A percentile compares a stretch with the other conserved stretches of the same genome.
These are phyloP conservation scores for Arthrobotrys conoides DNA, from an alignment of 2,329 filamentous ascomycete species.

Conservation along the genomic window DNA sequence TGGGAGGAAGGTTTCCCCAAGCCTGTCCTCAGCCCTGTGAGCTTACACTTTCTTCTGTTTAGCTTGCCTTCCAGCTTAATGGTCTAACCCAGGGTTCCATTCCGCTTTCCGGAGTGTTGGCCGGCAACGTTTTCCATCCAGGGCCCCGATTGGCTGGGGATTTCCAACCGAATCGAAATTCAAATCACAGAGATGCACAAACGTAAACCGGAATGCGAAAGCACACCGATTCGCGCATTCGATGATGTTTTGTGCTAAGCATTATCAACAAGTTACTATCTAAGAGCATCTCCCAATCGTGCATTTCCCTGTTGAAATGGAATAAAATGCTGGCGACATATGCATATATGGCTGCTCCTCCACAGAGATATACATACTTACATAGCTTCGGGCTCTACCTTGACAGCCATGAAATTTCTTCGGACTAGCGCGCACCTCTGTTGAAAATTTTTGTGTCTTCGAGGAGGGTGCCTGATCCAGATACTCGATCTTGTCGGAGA, in stretches of 20 bases:
- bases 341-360: constrained; percentile 38
- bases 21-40: constrained; percentile 30
- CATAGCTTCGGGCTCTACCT: constrained; percentile 37
- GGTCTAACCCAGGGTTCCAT: constrained; percentile 33
- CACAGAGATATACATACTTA: no score
- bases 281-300: constrained; percentile 17
- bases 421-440: constrained; percentile 42
- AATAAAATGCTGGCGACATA: constrained; percentile 14
- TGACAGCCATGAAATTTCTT: constrained; percentile 37
- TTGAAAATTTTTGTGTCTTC: constrained; percentile 29
- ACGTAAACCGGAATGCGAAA: constrained; percentile 33
- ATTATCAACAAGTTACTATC: constrained; percentile 20
- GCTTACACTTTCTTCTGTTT: constrained; percentile 12
- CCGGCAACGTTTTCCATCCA: constrained; percentile 53
- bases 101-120: constrained; percentile 51
- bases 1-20: constrained; percentile 2
- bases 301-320: constrained; percentile 5
- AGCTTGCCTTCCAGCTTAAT: constrained; percentile 26
- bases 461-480: constrained; percentile 47
- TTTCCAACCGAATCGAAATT: constrained; percentile 22
- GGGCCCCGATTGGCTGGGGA: constrained; percentile 47
- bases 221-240: constrained; percentile 15
- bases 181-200: constrained; percentile 16
- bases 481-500: constrained; percentile 22
- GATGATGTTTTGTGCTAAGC: constrained; percentile 6